phyloP scores from a whole-genome alignment of 352 stramenopile genomes.

The Phytophthora niederhauseri region DNA sequence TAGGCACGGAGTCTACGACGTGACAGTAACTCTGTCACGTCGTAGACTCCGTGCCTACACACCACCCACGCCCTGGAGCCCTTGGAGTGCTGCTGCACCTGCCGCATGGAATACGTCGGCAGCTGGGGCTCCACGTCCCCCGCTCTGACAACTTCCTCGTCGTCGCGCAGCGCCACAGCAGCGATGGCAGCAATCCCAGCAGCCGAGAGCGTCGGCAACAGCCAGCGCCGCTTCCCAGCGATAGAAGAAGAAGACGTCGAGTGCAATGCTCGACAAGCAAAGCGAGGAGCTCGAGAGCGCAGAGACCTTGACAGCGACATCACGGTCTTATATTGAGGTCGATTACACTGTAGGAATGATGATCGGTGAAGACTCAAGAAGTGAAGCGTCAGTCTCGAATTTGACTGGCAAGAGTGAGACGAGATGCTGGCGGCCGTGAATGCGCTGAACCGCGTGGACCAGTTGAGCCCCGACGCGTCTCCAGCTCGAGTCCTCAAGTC shows the following conservation, averaged over 20 bases:
- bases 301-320: neutral
- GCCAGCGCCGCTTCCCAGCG: slow-evolving; percentile 2
- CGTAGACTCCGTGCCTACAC: slow-evolving; percentile 33
- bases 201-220: slow-evolving; percentile 1
- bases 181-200: slow-evolving; percentile 6
- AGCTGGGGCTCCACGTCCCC: slow-evolving; percentile 12
- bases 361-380: neutral
- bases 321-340: neutral
- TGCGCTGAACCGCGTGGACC: neutral
- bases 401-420: neutral
- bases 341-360: neutral
- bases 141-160: neutral
- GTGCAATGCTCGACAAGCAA: neutral
- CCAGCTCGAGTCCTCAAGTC: neutral
- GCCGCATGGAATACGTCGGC: slow-evolving; percentile 28
- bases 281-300: neutral
- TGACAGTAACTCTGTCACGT: slow-evolving; percentile 34
- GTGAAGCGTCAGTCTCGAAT: neutral
- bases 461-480: slow-evolving; percentile 12
- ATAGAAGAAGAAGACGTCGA: neutral
- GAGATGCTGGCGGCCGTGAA: neutral
- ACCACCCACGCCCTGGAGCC: slow-evolving; percentile 12
- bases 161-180: neutral
- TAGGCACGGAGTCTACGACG: too few species aligned
- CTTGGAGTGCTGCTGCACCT: slow-evolving; percentile 17